phyloP scores from a whole-genome alignment of 2,329 filamentous ascomycete genomes.

The Allantophomopsis cytisporea region DNA sequence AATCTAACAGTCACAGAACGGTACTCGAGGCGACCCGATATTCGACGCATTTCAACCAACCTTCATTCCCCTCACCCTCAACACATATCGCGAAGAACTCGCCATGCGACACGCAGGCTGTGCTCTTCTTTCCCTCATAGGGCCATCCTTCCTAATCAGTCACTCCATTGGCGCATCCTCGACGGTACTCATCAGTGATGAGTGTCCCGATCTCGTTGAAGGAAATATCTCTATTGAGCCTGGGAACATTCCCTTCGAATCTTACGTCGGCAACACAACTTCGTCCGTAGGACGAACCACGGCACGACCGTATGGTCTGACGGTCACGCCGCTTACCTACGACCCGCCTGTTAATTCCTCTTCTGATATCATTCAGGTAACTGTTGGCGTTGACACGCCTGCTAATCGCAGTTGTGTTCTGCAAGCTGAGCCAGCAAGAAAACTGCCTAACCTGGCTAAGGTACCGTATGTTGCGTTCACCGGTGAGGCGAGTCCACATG shows the following conservation, averaged over 20 bases:
- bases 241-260: conserved; percentile 28
- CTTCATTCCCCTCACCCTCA: conserved; percentile 21
- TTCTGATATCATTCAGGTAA: conserved; percentile 20
- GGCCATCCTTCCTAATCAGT: conserved; percentile 10
- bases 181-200: conserved; percentile 17
- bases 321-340: conserved; percentile 32
- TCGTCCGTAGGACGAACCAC: conserved; percentile 10
- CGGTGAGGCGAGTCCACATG: conserved; percentile 28
- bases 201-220: conserved; percentile 24
- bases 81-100: conserved; percentile 21
- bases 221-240: conserved; percentile 31
- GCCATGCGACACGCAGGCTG: conserved; percentile 24
- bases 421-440: conserved; percentile 21
- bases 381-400: conserved; percentile 12
- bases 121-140: conserved; percentile 12
- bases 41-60: conserved; percentile 21
- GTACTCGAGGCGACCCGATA: conserved; percentile 9
- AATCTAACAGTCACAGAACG: conserved; percentile 4
- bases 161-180: conserved; percentile 32
- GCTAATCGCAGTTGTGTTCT: conserved; percentile 12
- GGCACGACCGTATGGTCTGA: conserved; percentile 26
- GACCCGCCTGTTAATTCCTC: conserved; percentile 23
- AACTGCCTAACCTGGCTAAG: conserved; percentile 21
- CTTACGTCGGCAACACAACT: conserved; percentile 1
- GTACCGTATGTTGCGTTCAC: conserved; percentile 26